Conservation (phyloP, 345 rosid species). For the Rhodamnia rubescens region DNA sequence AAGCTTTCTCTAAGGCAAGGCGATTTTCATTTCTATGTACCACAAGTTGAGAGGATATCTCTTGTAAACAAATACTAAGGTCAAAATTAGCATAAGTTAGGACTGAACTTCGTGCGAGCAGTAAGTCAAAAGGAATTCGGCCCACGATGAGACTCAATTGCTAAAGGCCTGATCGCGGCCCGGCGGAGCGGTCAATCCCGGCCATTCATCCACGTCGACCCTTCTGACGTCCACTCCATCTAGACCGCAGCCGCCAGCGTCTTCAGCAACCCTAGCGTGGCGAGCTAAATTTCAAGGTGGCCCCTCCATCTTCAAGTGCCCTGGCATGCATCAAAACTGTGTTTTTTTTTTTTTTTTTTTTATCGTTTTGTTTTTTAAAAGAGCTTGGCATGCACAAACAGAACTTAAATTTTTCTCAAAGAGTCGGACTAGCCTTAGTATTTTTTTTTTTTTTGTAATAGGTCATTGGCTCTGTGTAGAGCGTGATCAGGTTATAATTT, state of each 20-base stretch:
- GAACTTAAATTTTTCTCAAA: neutral
- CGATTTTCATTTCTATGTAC: neutral
- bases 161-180: neutral
- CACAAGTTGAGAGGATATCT: neutral
- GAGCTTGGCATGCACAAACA: too few species aligned
- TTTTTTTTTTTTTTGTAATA: neutral
- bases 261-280: conserved; percentile 16
- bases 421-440: neutral
- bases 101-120: neutral
- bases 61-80: neutral
- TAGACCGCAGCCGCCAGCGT: conserved; percentile 1
- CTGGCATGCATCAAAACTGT: too few species aligned
- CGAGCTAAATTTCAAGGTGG: conserved; percentile 1
- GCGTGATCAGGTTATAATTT: neutral
- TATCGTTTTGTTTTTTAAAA: too few species aligned
- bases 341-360: too few species aligned
- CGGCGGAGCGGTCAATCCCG: conserved; percentile 18
- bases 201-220: conserved; percentile 20
- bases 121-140: neutral
- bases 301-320: conserved; percentile 10
- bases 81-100: neutral
- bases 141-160: neutral
- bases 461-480: neutral
- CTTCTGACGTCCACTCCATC: neutral
- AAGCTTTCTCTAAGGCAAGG: neutral